Percentiles rank a stretch among this genome's conserved stretches.
phyloP scores from a whole-genome alignment of 305 asterid genomes.

The Solanum hybrid region DNA sequence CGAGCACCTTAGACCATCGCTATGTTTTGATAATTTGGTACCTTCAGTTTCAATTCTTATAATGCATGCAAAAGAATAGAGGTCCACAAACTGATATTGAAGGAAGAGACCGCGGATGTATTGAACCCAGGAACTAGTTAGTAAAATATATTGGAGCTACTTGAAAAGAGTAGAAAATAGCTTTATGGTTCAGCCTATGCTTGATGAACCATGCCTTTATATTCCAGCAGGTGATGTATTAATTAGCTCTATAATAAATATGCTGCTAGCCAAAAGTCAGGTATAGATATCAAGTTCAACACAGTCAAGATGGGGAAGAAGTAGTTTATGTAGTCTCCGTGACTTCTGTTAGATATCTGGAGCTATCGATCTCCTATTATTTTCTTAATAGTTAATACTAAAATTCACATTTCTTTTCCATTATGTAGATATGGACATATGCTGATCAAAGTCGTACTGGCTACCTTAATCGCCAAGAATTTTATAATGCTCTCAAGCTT shows the following conservation, averaged over 20 bases:
- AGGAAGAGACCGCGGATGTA: background rate
- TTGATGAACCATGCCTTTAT: background rate
- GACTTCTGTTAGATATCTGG: background rate
- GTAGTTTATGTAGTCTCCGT: background rate
- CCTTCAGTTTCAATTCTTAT: background rate
- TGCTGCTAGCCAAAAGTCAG: background rate
- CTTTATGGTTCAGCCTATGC: background rate
- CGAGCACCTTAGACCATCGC: background rate
- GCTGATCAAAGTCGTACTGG: constrained; percentile 60
- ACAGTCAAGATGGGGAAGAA: background rate
- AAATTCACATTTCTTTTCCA: background rate
- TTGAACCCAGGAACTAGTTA: background rate
- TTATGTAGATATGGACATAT: constrained; percentile 65
- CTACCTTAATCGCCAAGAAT: constrained; percentile 58
- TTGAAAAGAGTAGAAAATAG: background rate
- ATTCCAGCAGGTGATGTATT: background rate
- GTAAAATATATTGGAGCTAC: background rate
- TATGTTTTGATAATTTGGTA: background rate
- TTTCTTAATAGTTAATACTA: background rate
- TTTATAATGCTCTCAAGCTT: constrained; percentile 77
- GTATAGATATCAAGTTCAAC: background rate
- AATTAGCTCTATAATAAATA: background rate
- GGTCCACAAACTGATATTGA: background rate
- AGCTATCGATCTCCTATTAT: background rate
- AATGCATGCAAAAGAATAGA: background rate